Evolutionary conservation across 129 eudicot species (phyloP).

Genomic region (Artemisia tridentata): DNA sequence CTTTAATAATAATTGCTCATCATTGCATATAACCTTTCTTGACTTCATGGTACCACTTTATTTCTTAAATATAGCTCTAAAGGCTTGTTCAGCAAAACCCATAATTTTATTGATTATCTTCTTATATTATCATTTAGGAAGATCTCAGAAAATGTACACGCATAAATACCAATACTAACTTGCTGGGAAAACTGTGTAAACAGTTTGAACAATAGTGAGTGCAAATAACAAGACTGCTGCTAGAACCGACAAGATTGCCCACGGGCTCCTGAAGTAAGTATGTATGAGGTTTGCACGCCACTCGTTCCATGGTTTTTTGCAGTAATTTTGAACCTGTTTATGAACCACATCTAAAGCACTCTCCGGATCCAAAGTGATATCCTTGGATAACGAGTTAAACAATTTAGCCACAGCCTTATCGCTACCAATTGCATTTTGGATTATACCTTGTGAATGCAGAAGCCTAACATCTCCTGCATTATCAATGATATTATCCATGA

Average conservation of each 20-base stretch:
- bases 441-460: conserved; percentile 44
- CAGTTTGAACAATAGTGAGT: conserved; percentile 51
- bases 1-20: too few species aligned
- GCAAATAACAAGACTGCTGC: conserved; percentile 58
- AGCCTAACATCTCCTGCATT: conserved; percentile 49
- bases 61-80: too few species aligned
- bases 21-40: too few species aligned
- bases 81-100: too few species aligned
- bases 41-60: too few species aligned
- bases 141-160: too few species aligned
- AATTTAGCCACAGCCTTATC: conserved; percentile 51
- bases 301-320: conserved; percentile 44
- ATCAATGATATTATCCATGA: conserved; percentile 61
- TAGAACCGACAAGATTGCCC: conserved; percentile 55
- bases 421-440: conserved; percentile 53
- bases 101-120: too few species aligned
- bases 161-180: background rate
- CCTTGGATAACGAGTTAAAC: conserved; percentile 57
- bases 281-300: conserved; percentile 63
- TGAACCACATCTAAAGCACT: conserved; percentile 46
- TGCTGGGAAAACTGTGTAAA: conserved; percentile 39
- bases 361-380: conserved; percentile 45
- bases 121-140: too few species aligned
- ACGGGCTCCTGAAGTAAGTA: conserved; percentile 55
- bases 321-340: conserved; percentile 45